Evolutionary conservation across 345 rosid species (phyloP).

Genomic region (Hibiscus mutabilis): DNA sequence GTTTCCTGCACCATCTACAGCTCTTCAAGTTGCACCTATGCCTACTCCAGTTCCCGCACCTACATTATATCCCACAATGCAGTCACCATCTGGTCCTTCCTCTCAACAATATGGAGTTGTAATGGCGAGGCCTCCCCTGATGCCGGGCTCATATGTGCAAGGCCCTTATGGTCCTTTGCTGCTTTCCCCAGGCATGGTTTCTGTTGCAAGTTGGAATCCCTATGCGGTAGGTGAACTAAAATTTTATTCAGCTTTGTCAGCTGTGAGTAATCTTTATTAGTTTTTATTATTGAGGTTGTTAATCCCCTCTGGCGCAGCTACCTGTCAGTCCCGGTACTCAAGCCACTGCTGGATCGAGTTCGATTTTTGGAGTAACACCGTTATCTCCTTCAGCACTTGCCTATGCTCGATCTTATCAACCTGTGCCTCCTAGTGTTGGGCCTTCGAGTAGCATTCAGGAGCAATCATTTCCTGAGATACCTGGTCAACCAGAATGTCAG

Average conservation of each 20-base stretch:
- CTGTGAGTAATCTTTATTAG: neutral
- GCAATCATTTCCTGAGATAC: slow-evolving; percentile 68
- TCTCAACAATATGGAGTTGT: slow-evolving; percentile 68
- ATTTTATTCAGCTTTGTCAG: slow-evolving; percentile 5
- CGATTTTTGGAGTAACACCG: slow-evolving; percentile 48
- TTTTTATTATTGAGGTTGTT: neutral
- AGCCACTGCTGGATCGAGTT: slow-evolving; percentile 46
- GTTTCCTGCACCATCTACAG: slow-evolving; percentile 39
- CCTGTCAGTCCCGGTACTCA: slow-evolving; percentile 57
- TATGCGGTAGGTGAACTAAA: slow-evolving; percentile 49
- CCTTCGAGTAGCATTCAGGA: slow-evolving; percentile 56
- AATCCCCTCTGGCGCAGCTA: slow-evolving; percentile 29
- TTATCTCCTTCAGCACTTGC: slow-evolving; percentile 60
- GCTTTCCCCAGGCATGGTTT: slow-evolving; percentile 63
- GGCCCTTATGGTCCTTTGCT: slow-evolving; percentile 67
- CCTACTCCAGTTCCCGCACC: slow-evolving; percentile 34
- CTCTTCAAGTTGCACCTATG: slow-evolving; percentile 43
- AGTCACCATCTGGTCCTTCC: slow-evolving; percentile 51
- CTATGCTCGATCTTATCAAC: slow-evolving; percentile 51
- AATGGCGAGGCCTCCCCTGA: slow-evolving; percentile 65
- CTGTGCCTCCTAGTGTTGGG: slow-evolving; percentile 36
- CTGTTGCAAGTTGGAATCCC: slow-evolving; percentile 60
- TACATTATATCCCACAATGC: slow-evolving; percentile 46
- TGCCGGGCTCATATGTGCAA: slow-evolving; percentile 63
- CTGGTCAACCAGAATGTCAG: slow-evolving; percentile 83